These are phyloP conservation scores for Ophiosphaerella korrae DNA, from an alignment of 2,329 filamentous ascomycete species.

Conservation along the genomic window DNA sequence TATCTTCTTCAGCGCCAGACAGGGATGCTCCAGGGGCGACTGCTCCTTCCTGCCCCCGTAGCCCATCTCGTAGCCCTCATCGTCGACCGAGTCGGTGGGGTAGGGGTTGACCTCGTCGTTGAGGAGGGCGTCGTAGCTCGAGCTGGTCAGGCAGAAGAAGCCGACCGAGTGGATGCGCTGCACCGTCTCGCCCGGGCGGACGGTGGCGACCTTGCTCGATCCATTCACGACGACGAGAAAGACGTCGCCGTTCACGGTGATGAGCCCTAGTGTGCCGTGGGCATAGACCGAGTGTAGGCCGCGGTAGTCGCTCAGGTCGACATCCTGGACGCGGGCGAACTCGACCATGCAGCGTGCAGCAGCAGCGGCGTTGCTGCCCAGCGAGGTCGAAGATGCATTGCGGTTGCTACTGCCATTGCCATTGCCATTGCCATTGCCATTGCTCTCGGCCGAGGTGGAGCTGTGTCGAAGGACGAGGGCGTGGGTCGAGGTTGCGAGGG, in stretches of 20 bases:
- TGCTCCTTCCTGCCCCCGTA: conserved; percentile 67
- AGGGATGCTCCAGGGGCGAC: conserved; percentile 79
- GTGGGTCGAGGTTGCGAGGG: conserved; percentile 78
- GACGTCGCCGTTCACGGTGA: conserved; percentile 81
- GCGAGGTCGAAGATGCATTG: conserved; percentile 64
- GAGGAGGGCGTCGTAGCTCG: conserved; percentile 80
- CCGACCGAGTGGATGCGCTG: conserved; percentile 85
- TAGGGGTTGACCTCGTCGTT: conserved; percentile 63
- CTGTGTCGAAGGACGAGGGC: conserved; percentile 85
- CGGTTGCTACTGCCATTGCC: conserved; percentile 43
- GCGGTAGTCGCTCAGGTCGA: conserved; percentile 77
- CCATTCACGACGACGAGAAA: conserved; percentile 90
- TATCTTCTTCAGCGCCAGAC: conserved; percentile 86
- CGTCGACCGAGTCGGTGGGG: conserved; percentile 58
- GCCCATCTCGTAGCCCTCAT: conserved; percentile 59
- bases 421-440: conserved; percentile 55
- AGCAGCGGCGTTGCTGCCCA: conserved; percentile 43
- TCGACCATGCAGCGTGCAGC: conserved; percentile 81
- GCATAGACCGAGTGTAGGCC: conserved; percentile 74
- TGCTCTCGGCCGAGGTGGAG: conserved; percentile 63
- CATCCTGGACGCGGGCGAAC: conserved; percentile 68
- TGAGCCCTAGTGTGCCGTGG: conserved; percentile 85
- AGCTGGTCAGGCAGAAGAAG: conserved; percentile 87
- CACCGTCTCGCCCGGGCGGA: conserved; percentile 86
- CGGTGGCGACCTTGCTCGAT: conserved; percentile 76